A percentile compares a stretch with the other conserved stretches of the same genome.
These are phyloP conservation scores for Linanthus parryae DNA, from an alignment of 148 eudicot genomes.

Conservation along the genomic window DNA sequence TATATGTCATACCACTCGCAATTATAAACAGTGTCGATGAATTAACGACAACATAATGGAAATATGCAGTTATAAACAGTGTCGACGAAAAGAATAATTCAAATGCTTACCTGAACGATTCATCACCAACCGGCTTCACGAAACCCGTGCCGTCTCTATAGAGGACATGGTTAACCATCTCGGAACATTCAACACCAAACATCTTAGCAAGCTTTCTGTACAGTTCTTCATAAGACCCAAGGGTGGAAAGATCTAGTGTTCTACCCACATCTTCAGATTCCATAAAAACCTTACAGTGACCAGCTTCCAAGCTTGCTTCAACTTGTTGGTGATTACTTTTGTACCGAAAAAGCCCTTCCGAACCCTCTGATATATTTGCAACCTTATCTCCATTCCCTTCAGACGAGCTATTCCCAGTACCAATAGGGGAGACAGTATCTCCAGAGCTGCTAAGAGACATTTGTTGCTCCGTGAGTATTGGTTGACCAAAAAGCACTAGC, in stretches of 20 bases:
- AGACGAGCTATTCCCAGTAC: conserved; percentile 41
- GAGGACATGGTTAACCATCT: conserved; percentile 48
- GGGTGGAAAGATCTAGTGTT: conserved; percentile 52
- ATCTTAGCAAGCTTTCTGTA: conserved; percentile 48
- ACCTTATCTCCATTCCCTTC: conserved; percentile 43
- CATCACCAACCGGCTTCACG: conserved; percentile 56
- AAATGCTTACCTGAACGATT: conserved; percentile 54
- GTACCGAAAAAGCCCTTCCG: conserved; percentile 22
- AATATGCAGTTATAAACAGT: not conserved
- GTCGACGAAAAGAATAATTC: not conserved
- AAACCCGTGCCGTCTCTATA: conserved; percentile 48
- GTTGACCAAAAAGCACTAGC: conserved; percentile 76
- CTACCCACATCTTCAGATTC: conserved; percentile 63
- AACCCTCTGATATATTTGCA: conserved; percentile 44
- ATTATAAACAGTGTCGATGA: no score
- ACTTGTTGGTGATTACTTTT: conserved; percentile 26
- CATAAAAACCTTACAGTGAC: conserved; percentile 64
- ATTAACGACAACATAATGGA: not conserved
- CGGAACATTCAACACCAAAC: conserved; percentile 54
- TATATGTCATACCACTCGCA: no score
- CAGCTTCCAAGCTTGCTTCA: conserved; percentile 19
- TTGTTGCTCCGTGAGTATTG: conserved; percentile 67
- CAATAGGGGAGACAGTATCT: conserved; percentile 26
- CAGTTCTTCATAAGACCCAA: conserved; percentile 65
- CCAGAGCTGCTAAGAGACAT: conserved; percentile 48